Evolutionary conservation across 2,329 filamentous ascomycete species (phyloP).

Genomic region (Myriosclerotinia scirpicola): DNA sequence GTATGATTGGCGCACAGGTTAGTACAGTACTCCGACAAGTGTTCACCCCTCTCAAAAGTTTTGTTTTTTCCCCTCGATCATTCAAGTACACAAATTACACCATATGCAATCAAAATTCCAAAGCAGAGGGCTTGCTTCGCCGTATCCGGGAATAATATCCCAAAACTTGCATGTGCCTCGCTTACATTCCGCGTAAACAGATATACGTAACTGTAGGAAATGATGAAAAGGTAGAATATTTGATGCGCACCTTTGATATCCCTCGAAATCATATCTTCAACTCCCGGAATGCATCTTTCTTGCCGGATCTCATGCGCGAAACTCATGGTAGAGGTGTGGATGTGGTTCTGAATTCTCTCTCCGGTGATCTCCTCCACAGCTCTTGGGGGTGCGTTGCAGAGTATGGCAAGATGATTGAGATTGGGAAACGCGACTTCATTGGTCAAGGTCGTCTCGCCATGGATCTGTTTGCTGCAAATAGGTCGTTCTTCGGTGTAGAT

Average conservation of each 20-base stretch:
- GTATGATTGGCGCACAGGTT: slow-evolving; percentile 38
- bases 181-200: slow-evolving; percentile 14
- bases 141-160: no score
- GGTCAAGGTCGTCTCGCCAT: neutral
- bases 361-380: slow-evolving; percentile 34
- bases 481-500: neutral
- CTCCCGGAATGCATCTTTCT: slow-evolving; percentile 38
- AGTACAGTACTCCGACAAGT: neutral
- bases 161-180: neutral
- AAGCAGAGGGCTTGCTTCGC: no score
- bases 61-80: no score
- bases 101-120: no score
- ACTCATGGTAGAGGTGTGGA: slow-evolving; percentile 37
- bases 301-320: slow-evolving; percentile 27
- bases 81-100: no score
- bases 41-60: neutral
- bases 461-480: neutral
- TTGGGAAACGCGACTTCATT: slow-evolving; percentile 42
- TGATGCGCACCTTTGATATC: slow-evolving; percentile 36
- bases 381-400: slow-evolving; percentile 42
- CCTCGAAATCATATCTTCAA: slow-evolving; percentile 36
- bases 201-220: slow-evolving; percentile 36
- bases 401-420: slow-evolving; percentile 44
- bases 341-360: slow-evolving; percentile 36
- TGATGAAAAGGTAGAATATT: slow-evolving; percentile 28